Base-by-base conservation (phyloP, 768 basidiomycete genomes). In the Boletus speciosus region DNA sequence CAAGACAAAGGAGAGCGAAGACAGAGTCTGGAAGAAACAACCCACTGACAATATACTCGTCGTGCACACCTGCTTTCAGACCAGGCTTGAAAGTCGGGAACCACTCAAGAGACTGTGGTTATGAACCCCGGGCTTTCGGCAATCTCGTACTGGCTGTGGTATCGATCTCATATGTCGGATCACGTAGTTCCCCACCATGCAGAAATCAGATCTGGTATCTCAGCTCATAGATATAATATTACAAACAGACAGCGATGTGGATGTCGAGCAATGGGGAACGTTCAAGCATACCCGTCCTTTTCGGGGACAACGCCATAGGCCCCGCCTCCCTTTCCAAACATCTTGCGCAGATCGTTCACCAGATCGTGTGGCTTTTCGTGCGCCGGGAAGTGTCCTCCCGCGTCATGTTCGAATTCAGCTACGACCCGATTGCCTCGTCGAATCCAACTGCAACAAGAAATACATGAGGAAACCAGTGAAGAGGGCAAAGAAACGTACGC, bases 321-420 rank as follows among this genome's bases (percentile, higher is more conserved):
- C 29, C 75, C 76, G 0, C 81, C 79, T 6, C 72, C 77, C 56
- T 72, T 78, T 38, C 77, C 76, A 63, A 83, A 85, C 81, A 85
- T 84, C 59, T 72, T 77, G 35, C 78, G 69, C 31, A 86, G 51
- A 59, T 84, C 84, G 3, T 58, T 69, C 0, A 73, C 81, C 8
- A 86, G 70, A 8, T 67, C 66, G 9, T 76, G 68, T 0, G 84
- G 82, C 41, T 64, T 68, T 56, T 86, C 83, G 52, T 76, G 61
- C 0, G 83, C 78, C 7, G 84, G 78, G 57, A 86, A 85, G 64
- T 85, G 84, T 0, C 84, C 83, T 14, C 84, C 83, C 5, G 64
- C 63, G 3, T 69, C 67, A 45, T 85, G 83, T 19, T 74, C 68
- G 3, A 73, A 68, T 55, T 79, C 74, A 52, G 80, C 82, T 6